These are phyloP conservation scores for Cucurbita maxima DNA, from an alignment of 306 rosid genomes.

Conservation along the genomic window DNA sequence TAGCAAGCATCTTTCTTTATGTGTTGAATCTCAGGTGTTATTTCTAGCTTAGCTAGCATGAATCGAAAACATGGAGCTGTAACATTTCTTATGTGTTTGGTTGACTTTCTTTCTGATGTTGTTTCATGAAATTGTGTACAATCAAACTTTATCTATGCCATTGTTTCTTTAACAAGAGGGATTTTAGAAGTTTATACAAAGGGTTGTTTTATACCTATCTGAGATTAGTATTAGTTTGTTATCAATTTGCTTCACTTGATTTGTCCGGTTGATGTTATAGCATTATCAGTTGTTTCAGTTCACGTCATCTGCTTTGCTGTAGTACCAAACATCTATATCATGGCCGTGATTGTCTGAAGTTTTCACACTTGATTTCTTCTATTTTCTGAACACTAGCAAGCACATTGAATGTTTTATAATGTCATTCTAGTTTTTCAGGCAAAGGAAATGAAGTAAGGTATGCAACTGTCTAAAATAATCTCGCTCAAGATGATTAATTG, in stretches of 20 bases:
- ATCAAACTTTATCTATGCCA: not conserved
- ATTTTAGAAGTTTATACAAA: not conserved
- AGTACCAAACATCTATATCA: not conserved
- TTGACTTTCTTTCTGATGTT: not conserved
- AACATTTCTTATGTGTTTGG: not conserved
- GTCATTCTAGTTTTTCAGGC: not conserved
- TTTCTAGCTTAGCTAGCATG: not conserved
- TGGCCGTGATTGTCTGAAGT: not conserved
- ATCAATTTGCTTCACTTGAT: not conserved
- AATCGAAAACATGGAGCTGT: not conserved
- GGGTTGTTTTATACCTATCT: not conserved
- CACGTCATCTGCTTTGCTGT: not conserved
- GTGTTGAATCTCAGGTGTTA: not conserved
- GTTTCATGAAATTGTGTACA: not conserved
- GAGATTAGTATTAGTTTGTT: not conserved
- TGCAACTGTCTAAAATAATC: not conserved
- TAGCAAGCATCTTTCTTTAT: not conserved
- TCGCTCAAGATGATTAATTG: not conserved
- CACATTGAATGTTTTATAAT: not conserved
- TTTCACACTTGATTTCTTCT: not conserved
- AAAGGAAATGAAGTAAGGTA: not conserved
- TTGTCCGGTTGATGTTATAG: not conserved
- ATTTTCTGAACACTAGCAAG: not conserved
- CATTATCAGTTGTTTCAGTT: not conserved
- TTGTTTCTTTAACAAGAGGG: not conserved